These are phyloP conservation scores for Penicillium robsamsonii DNA, from an alignment of 495 filamentous ascomycete species.

Conservation along the genomic window DNA sequence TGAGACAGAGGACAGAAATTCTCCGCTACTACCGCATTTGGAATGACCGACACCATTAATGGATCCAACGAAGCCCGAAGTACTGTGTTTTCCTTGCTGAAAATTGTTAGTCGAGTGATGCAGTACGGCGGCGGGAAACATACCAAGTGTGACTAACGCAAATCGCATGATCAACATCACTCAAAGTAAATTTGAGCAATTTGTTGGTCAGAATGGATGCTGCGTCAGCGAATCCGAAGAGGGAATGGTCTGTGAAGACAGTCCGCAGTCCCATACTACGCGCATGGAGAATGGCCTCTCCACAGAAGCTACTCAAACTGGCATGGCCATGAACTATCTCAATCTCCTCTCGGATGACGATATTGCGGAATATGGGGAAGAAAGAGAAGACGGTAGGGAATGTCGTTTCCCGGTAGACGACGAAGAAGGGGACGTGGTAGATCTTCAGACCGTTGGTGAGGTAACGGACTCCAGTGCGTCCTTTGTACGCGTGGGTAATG, in stretches of 20 bases:
- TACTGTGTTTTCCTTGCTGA: constrained; percentile 96
- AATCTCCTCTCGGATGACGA: constrained; percentile 87
- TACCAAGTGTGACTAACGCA: constrained; percentile 98
- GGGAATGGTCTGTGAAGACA: constrained; percentile 96
- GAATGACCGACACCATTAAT: constrained; percentile 94
- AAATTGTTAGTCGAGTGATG: constrained; percentile 1
- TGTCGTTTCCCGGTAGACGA: constrained; percentile 92
- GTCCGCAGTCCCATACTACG: constrained; percentile 94
- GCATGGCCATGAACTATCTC: constrained; percentile 97
- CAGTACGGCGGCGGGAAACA: background rate
- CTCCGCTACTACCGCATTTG: constrained; percentile 94
- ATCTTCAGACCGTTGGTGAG: constrained; percentile 97
- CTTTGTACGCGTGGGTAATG: constrained; percentile 94
- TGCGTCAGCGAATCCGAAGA: constrained; percentile 96
- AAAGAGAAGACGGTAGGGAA: constrained; percentile 98
- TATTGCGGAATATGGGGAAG: constrained; percentile 95
- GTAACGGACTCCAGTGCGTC: constrained; percentile 90
- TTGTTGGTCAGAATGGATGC: constrained; percentile 97
- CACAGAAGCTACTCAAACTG: constrained; percentile 85
- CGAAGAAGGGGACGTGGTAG: constrained; percentile 93
- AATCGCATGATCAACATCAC: constrained; percentile 97
- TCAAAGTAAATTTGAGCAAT: constrained; percentile 89
- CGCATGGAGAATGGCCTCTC: constrained; percentile 92
- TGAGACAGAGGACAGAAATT: constrained; percentile 77
- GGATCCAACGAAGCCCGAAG: constrained; percentile 92